Conservation (phyloP, 768 basidiomycete genomes). For the Psilocybe cyanescens region DNA sequence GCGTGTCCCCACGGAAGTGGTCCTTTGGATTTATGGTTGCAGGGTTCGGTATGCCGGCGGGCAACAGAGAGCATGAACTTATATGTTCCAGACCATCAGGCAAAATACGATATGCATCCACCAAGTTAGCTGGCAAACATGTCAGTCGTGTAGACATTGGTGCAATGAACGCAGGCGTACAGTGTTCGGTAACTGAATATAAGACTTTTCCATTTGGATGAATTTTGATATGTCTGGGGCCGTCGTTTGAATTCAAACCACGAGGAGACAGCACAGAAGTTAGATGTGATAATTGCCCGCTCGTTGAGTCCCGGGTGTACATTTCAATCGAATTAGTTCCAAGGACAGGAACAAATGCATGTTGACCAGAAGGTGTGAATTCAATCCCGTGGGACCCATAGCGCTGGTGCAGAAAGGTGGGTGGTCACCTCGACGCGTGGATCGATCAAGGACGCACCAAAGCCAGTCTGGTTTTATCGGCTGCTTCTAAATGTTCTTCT, state of each 20-base stretch:
- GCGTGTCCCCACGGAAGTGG: constrained; percentile 49
- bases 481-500: constrained; percentile 39
- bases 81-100: constrained; percentile 30
- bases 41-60: constrained; percentile 16
- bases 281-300: constrained; percentile 40
- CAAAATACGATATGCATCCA: constrained; percentile 48
- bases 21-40: constrained; percentile 12
- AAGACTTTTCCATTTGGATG: constrained; percentile 54
- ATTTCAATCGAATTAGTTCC: constrained; percentile 52
- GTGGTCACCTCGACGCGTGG: background rate
- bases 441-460: constrained; percentile 35
- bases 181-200: constrained; percentile 58
- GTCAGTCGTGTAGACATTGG: background rate
- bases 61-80: constrained; percentile 38
- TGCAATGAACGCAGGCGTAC: constrained; percentile 30
- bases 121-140: constrained; percentile 41
- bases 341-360: constrained; percentile 53
- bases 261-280: constrained; percentile 43
- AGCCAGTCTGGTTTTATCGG: constrained; percentile 55
- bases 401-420: constrained; percentile 31
- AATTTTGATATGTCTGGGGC: constrained; percentile 55
- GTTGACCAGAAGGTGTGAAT: constrained; percentile 37
- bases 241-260: constrained; percentile 40
- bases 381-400: constrained; percentile 58
- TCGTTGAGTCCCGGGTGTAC: constrained; percentile 36